Evolutionary conservation across 805 yeast genomes (phyloP).

Genomic region (Yarrowia alimentaria): DNA sequence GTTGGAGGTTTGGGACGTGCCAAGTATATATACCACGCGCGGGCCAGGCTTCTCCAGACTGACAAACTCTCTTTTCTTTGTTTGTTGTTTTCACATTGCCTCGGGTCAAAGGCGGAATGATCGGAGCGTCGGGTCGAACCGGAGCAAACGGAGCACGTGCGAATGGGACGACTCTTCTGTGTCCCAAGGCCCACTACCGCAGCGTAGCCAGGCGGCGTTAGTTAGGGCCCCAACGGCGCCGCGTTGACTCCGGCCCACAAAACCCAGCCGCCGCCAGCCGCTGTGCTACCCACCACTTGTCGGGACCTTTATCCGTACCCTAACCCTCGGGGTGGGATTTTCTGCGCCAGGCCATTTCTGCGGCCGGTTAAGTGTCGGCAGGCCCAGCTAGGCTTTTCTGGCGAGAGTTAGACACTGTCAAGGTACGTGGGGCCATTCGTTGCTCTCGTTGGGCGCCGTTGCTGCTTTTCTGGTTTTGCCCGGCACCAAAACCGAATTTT

Average conservation of each 20-base stretch:
- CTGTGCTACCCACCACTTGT: slow-evolving; percentile 8
- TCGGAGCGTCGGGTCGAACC: slow-evolving; percentile 27
- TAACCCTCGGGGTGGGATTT: not conserved
- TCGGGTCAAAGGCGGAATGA: slow-evolving; percentile 28
- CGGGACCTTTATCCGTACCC: slow-evolving; percentile 18
- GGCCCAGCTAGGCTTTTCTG: no score
- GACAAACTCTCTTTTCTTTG: slow-evolving; percentile 27
- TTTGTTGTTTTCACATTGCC: slow-evolving; percentile 28
- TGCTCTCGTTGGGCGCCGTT: no score
- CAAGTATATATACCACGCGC: slow-evolving; percentile 1
- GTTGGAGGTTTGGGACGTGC: not conserved
- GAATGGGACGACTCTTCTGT: not conserved
- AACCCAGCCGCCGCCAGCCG: no score
- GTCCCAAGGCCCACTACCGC: no score
- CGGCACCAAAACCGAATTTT: no score
- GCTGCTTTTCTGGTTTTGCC: no score
- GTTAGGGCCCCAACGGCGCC: no score
- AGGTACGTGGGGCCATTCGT: no score
- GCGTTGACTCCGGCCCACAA: no score
- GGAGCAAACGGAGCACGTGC: slow-evolving; percentile 8
- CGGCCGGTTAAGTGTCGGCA: slow-evolving; percentile 20
- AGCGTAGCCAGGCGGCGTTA: no score
- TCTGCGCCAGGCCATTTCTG: not conserved
- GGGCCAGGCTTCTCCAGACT: slow-evolving; percentile 13
- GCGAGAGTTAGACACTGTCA: not conserved